Base-by-base conservation (phyloP, 108 stramenopile genomes). In the Pseudonitzschia pungens region DNA sequence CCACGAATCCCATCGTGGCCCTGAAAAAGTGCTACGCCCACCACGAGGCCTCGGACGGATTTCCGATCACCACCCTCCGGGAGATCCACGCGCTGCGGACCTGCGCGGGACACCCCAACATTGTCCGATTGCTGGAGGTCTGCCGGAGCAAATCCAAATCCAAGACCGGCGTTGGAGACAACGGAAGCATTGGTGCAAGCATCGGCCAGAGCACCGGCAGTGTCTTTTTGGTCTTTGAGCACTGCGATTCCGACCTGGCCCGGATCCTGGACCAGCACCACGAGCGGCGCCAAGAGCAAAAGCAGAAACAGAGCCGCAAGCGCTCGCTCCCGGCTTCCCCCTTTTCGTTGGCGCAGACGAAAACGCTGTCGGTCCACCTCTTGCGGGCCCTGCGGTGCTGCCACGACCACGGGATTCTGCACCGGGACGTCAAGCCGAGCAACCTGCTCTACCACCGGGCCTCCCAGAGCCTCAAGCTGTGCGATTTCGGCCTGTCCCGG, bases 401-500 rank as follows among this genome's bases (percentile, higher is more conserved):
- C 15, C 95, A 96, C 72, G 69, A 68, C 18, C 73, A 78, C 15
- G 51, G 78, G 62, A 45, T 92, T 2, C 68, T 92, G 20, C 95
- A 96, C 86, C 87, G 95, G 0, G 95, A 96, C 72, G 70, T 96
- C 63, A 96, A 96, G 66, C 80, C 89, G 42, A 83, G 80, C 62
- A 94, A 94, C 76, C 57, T 94, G 22, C 60, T 94, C 55, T 94
- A 94, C 65, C 14, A 62, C 29, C 69, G 73, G 52, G 45, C 69
- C 40, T 21, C 62, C 26, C 90, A 90, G 22, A 56, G 69, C 41
- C 59, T 94, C 29, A 84, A 81, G 57, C 70, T 94, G 45, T 90
- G 90, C 0, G 97, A 98, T 73, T 98, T 98, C 80, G 97, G 97
- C 0, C 73, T 98, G 58, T 86, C 93, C 0, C 78, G 97, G 33